Evolutionary conservation across 768 basidiomycete genomes (phyloP).

Genomic region (Boletales sp.): DNA sequence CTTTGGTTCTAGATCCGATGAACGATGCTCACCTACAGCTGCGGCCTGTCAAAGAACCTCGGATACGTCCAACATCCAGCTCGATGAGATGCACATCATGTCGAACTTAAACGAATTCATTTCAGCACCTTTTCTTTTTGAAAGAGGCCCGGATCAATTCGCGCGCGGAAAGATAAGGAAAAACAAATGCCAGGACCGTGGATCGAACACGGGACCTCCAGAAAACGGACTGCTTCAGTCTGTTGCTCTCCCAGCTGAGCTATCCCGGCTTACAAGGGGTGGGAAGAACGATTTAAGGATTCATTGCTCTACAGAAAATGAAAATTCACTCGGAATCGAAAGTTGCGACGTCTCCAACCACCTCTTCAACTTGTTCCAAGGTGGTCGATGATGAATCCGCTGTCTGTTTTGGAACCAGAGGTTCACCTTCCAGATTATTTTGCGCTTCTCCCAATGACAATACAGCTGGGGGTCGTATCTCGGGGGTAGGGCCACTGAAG

Average conservation of each 20-base stretch:
- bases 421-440: background rate
- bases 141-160: no score
- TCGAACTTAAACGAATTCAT: no score
- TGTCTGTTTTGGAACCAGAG: slow-evolving; percentile 7
- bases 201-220: slow-evolving; percentile 58
- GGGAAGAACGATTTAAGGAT: background rate
- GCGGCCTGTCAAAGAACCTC: no score
- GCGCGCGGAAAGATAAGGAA: background rate
- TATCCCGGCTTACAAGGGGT: slow-evolving; percentile 44
- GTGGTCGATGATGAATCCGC: slow-evolving; percentile 34
- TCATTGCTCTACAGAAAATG: background rate
- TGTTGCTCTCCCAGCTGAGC: slow-evolving; percentile 76
- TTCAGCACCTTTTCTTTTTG: no score
- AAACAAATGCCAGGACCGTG: slow-evolving; percentile 47
- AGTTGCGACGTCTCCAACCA: slow-evolving; percentile 29
- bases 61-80: no score
- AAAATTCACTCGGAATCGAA: slow-evolving; percentile 16
- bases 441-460: slow-evolving; percentile 31
- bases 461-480: slow-evolving; percentile 47
- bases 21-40: no score
- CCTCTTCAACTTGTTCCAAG: slow-evolving; percentile 26
- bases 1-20: no score
- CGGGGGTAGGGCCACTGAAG: slow-evolving; percentile 77
- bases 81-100: no score
- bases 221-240: slow-evolving; percentile 51